phyloP scores from a whole-genome alignment of 164 flowering plant genomes.

The Buxus sempervirens region DNA sequence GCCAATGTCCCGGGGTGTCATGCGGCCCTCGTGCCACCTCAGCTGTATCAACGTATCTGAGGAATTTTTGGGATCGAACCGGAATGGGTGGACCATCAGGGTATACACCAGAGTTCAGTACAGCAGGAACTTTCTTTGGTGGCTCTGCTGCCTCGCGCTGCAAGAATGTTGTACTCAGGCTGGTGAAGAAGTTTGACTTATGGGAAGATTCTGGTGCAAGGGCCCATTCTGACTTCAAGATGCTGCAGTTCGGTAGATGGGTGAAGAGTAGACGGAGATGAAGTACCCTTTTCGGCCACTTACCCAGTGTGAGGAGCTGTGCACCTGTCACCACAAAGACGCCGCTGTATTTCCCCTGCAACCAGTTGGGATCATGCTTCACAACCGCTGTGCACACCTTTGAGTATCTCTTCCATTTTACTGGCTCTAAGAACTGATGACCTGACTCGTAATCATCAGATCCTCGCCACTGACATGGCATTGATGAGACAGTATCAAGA shows the following conservation, averaged over 20 bases:
- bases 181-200: slow-evolving; percentile 58
- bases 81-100: slow-evolving; percentile 78
- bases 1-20: slow-evolving; percentile 81
- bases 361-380: slow-evolving; percentile 65
- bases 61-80: slow-evolving; percentile 45
- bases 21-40: slow-evolving; percentile 76
- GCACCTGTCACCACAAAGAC: slow-evolving; percentile 86
- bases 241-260: slow-evolving; percentile 56
- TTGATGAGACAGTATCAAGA: slow-evolving; percentile 6
- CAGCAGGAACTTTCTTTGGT: slow-evolving; percentile 45
- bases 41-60: slow-evolving; percentile 53
- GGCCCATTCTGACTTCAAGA: slow-evolving; percentile 70
- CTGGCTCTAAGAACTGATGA: slow-evolving; percentile 55
- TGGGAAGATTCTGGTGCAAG: slow-evolving; percentile 51
- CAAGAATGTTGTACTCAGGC: slow-evolving; percentile 60
- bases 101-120: slow-evolving; percentile 71
- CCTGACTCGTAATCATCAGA: slow-evolving; percentile 50
- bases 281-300: slow-evolving; percentile 68
- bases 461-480: slow-evolving; percentile 61
- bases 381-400: slow-evolving; percentile 69
- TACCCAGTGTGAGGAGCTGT: slow-evolving; percentile 66
- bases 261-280: slow-evolving; percentile 76
- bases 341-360: slow-evolving; percentile 35
- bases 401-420: slow-evolving; percentile 69
- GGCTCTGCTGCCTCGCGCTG: slow-evolving; percentile 28